Evolutionary conservation across 108 stramenopile species (phyloP).

Genomic region (Cylindrotheca fusiformis): DNA sequence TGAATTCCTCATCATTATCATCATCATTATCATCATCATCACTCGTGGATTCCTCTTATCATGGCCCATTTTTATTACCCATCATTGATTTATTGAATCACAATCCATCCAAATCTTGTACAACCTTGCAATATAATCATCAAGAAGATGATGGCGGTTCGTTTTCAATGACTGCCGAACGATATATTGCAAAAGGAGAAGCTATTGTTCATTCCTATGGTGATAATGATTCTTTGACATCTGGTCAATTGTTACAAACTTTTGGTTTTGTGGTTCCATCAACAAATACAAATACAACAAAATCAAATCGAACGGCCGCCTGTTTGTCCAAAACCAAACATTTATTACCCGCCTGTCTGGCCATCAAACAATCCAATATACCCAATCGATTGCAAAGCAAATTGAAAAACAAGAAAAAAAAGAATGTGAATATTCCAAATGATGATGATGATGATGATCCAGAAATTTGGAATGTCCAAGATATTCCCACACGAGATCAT

Average conservation of each 20-base stretch:
- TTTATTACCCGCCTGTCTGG: slow-evolving; percentile 47
- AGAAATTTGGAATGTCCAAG: slow-evolving; percentile 28
- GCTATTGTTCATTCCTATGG: slow-evolving; percentile 84
- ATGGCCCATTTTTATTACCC: slow-evolving; percentile 76
- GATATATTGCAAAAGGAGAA: slow-evolving; percentile 55
- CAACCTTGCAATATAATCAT: slow-evolving; percentile 47
- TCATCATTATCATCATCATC: background rate
- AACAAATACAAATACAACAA: background rate
- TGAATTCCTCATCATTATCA: background rate
- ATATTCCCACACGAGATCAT: slow-evolving; percentile 6
- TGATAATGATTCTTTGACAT: slow-evolving; percentile 46
- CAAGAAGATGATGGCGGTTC: slow-evolving; percentile 20
- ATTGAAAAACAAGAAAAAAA: background rate
- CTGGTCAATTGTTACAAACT: slow-evolving; percentile 73
- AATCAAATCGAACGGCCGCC: background rate
- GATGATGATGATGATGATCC: slow-evolving; percentile 17
- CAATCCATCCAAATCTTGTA: slow-evolving; percentile 42
- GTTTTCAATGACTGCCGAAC: slow-evolving; percentile 74
- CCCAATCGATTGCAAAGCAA: slow-evolving; percentile 26
- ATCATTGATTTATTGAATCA: slow-evolving; percentile 86
- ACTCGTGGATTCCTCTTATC: background rate
- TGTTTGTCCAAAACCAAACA: slow-evolving; percentile 13
- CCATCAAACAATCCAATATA: slow-evolving; percentile 22
- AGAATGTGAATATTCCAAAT: background rate
- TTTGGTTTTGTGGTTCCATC: slow-evolving; percentile 68